Conservation (phyloP, 345 rosid species). For the Salix dunnii region DNA sequence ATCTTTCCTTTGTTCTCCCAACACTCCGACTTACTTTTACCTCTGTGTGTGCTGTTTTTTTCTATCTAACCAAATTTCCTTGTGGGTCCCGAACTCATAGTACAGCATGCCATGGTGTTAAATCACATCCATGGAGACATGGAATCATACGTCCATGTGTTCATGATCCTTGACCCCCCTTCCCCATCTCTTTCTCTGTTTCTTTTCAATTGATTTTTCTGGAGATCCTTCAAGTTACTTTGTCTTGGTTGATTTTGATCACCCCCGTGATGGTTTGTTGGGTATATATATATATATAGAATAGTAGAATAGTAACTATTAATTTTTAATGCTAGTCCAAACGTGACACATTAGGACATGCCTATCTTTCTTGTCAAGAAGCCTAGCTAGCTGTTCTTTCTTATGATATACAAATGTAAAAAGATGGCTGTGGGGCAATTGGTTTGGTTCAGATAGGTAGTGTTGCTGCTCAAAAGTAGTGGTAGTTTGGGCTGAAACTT, state of each 20-base stretch:
- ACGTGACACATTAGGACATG: too few species aligned
- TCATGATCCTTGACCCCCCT: neutral
- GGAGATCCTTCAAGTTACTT: neutral
- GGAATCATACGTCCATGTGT: conserved; percentile 5
- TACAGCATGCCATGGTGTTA: conserved; percentile 5
- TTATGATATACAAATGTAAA: too few species aligned
- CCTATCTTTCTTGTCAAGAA: too few species aligned
- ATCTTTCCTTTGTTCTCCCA: too few species aligned
- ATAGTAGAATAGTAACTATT: too few species aligned
- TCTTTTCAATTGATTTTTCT: neutral
- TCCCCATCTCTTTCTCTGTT: neutral
- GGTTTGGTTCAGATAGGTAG: neutral
- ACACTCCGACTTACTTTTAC: too few species aligned
- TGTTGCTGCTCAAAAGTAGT: neutral
- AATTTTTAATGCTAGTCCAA: too few species aligned
- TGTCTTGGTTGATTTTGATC: neutral
- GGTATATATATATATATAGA: neutral
- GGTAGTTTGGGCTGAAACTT: neutral
- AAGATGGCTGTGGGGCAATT: neutral
- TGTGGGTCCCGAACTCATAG: neutral
- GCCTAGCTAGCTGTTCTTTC: too few species aligned
- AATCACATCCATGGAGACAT: conserved; percentile 23
- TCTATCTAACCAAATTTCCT: neutral
- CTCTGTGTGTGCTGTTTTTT: too few species aligned
- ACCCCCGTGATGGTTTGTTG: neutral